Percentiles rank a stretch among this genome's conserved stretches.
Evolutionary conservation across 2,329 filamentous ascomycete species (phyloP).

Genomic region (Coniochaeta sp.): DNA sequence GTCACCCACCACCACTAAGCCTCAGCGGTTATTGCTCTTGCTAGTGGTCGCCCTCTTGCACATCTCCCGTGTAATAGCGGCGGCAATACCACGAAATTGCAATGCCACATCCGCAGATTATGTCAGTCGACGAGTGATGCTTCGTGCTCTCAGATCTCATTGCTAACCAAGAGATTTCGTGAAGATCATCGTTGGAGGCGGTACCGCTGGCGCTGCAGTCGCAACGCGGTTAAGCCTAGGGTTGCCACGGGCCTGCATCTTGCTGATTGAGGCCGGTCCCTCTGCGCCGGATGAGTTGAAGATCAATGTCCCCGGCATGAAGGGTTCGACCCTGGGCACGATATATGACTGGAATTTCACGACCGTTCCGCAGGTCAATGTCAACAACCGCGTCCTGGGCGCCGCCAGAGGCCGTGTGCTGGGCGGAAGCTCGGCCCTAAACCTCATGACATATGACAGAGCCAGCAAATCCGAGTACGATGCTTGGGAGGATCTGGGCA

Average conservation of each 20-base stretch:
- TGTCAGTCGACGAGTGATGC: neutral
- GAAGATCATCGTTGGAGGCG: slow-evolving; percentile 16
- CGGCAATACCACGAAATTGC: neutral
- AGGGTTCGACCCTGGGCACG: slow-evolving; percentile 14
- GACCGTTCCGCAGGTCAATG: slow-evolving; percentile 26
- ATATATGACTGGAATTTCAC: slow-evolving; percentile 31
- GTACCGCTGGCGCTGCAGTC: slow-evolving; percentile 16
- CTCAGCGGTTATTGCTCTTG: neutral
- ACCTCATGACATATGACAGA: slow-evolving; percentile 30
- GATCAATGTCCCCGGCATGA: slow-evolving; percentile 20
- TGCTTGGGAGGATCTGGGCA: slow-evolving; percentile 25
- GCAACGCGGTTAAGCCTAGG: slow-evolving; percentile 16
- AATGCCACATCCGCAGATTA: neutral
- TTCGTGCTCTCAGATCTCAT: neutral
- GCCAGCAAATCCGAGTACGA: slow-evolving; percentile 22
- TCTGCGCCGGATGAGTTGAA: slow-evolving; percentile 13
- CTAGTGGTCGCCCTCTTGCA: neutral
- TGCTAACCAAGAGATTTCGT: neutral
- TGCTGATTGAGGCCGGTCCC: slow-evolving; percentile 23
- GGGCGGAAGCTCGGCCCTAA: slow-evolving; percentile 36
- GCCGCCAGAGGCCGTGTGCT: slow-evolving; percentile 30
- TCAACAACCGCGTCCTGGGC: slow-evolving; percentile 29
- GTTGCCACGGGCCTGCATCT: slow-evolving; percentile 14
- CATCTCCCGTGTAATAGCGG: neutral
- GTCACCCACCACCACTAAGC: neutral